Conservation (phyloP, 2,329 filamentous ascomycete genomes). For the Ceratocystis variospora region DNA sequence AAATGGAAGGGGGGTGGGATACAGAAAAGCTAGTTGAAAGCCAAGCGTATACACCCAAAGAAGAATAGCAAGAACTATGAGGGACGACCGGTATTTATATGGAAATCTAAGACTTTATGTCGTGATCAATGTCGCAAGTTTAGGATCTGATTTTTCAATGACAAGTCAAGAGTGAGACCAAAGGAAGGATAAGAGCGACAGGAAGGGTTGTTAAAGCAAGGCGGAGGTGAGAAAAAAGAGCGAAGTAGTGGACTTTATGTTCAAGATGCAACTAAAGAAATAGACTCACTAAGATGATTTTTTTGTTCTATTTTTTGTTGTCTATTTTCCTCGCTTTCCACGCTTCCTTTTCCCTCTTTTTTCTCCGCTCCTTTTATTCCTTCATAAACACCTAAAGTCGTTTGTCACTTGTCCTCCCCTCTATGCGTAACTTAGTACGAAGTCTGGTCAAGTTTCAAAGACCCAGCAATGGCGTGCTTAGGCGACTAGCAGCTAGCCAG, state of each 20-base stretch:
- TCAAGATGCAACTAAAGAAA: not conserved
- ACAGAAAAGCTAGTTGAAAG: constrained; percentile 8
- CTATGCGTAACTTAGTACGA: not conserved
- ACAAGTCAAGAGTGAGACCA: not conserved
- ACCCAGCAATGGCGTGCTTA: not conserved
- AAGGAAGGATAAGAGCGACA: not conserved
- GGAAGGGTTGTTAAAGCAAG: not conserved
- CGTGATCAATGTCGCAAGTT: constrained; percentile 15
- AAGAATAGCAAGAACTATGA: not conserved
- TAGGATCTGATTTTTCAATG: not conserved
- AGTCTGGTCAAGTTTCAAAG: not conserved
- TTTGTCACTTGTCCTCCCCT: too few species aligned
- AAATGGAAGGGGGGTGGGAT: not conserved
- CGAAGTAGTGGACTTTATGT: not conserved
- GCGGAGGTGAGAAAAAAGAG: not conserved
- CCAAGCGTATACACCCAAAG: not conserved
- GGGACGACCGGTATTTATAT: not conserved
- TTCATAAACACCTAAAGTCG: not conserved
- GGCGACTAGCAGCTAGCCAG: not conserved
- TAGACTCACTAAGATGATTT: not conserved
- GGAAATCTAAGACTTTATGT: not conserved
- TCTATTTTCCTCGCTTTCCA: not conserved
- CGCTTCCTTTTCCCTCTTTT: not conserved
- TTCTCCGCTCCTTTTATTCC: not conserved
- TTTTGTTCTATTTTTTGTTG: not conserved